phyloP scores from a whole-genome alignment of 1,139 yeast species.

The Schwanniomyces etchellsii region DNA sequence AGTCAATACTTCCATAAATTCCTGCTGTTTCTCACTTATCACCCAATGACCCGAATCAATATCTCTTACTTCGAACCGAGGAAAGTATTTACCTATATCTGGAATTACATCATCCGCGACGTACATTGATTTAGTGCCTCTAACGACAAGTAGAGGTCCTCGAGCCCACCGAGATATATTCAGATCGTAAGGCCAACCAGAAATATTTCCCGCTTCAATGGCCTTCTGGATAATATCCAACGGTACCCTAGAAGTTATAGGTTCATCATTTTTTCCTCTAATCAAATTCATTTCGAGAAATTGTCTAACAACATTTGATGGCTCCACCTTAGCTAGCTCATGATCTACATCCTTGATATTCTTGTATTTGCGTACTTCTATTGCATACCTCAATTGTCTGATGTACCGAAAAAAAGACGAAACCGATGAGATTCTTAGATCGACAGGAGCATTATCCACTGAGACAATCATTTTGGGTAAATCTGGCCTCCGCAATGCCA shows the following conservation, averaged over 20 bases:
- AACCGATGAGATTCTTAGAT: constrained; percentile 46
- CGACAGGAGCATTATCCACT: constrained; percentile 89
- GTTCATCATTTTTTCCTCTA: constrained; percentile 34
- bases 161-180: constrained; percentile 46
- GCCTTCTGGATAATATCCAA: constrained; percentile 60
- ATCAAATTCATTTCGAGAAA: constrained; percentile 71
- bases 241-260: constrained; percentile 55
- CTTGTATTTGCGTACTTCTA: constrained; percentile 36
- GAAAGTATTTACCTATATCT: constrained; percentile 73
- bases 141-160: constrained; percentile 71
- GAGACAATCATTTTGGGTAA: constrained; percentile 60
- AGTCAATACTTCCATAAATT: constrained; percentile 52
- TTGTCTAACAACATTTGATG: constrained; percentile 58
- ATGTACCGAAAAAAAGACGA: constrained; percentile 63
- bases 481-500: constrained; percentile 66
- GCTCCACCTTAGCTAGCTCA: constrained; percentile 58
- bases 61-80: constrained; percentile 68
- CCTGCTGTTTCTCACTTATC: constrained; percentile 71
- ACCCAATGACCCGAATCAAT: constrained; percentile 91
- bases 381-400: constrained; percentile 51
- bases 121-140: constrained; percentile 74
- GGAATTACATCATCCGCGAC: constrained; percentile 84
- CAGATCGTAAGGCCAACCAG: constrained; percentile 74
- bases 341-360: constrained; percentile 66
- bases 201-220: constrained; percentile 55